A percentile compares a stretch with the other conserved stretches of the same genome.
These are phyloP conservation scores for Entonaema liquescens DNA, from an alignment of 495 filamentous ascomycete genomes.

Conservation along the genomic window DNA sequence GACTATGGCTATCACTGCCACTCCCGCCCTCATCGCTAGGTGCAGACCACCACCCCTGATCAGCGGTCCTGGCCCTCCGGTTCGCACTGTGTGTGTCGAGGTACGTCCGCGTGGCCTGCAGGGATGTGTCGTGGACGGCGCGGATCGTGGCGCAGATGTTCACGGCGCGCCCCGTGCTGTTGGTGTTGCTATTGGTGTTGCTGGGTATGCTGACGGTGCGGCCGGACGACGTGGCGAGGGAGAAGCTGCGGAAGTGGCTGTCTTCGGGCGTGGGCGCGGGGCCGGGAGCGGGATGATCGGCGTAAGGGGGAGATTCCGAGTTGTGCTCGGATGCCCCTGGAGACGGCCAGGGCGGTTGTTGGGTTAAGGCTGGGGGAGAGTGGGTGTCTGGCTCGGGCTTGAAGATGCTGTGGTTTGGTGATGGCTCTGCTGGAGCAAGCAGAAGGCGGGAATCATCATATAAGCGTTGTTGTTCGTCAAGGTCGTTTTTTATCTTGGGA, in stretches of 20 bases:
- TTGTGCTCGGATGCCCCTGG: not conserved
- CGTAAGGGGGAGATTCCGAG: not conserved
- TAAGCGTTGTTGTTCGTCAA: not conserved
- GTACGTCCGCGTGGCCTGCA: slow-evolving; percentile 40
- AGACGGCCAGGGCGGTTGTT: not conserved
- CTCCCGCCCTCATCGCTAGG: not conserved
- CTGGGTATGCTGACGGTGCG: slow-evolving; percentile 9
- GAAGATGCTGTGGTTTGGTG: not conserved
- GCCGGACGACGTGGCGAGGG: not conserved
- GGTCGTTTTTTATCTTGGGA: not conserved
- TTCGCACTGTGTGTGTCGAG: slow-evolving; percentile 39
- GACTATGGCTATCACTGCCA: not conserved
- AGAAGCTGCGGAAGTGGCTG: not conserved
- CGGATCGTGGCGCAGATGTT: slow-evolving; percentile 4
- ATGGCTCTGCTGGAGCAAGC: not conserved
- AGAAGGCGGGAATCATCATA: not conserved
- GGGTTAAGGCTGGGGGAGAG: not conserved
- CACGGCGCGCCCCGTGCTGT: slow-evolving; percentile 1
- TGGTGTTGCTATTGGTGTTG: not conserved
- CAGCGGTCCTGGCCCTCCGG: slow-evolving; percentile 13
- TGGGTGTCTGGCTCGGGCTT: not conserved
- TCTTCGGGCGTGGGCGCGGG: not conserved
- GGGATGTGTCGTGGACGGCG: slow-evolving; percentile 36
- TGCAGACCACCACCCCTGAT: not conserved
- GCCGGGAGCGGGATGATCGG: not conserved